Percentiles rank a stretch among this genome's conserved stretches.
Evolutionary conservation across 202 grass and related monocot species (phyloP).

Genomic region (Panicum hallii): DNA sequence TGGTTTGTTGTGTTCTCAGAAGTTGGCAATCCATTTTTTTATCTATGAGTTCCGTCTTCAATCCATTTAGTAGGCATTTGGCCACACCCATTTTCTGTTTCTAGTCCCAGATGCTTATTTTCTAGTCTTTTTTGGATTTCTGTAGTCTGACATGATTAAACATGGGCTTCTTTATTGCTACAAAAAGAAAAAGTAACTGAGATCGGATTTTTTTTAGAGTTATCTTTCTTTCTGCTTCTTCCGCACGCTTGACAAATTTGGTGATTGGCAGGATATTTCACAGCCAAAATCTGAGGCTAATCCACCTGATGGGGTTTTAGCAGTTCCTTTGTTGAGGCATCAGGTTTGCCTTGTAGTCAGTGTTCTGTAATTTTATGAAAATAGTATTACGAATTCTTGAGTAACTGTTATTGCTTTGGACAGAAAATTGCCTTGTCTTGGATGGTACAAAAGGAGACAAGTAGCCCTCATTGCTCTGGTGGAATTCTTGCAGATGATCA

Average conservation of each 20-base stretch:
- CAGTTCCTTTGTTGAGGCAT: constrained; percentile 93
- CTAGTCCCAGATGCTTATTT: constrained; percentile 7
- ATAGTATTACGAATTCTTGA: constrained; percentile 30
- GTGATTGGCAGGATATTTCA: constrained; percentile 79
- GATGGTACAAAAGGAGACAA: constrained; percentile 98
- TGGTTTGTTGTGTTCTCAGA: neutral
- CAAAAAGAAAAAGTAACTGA: neutral
- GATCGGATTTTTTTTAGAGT: neutral
- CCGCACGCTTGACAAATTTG: constrained; percentile 41
- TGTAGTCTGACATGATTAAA: constrained; percentile 17
- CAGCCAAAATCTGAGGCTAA: constrained; percentile 84
- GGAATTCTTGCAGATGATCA: constrained; percentile 99
- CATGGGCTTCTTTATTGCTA: neutral
- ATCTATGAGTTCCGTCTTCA: neutral
- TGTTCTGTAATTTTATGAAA: constrained; percentile 22
- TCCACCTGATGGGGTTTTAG: constrained; percentile 83
- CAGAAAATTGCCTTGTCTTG: constrained; percentile 97
- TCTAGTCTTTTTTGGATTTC: neutral
- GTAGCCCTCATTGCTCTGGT: constrained; percentile 72
- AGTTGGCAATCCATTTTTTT: neutral
- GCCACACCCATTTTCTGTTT: constrained; percentile 1
- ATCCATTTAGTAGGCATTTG: neutral
- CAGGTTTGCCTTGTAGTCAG: constrained; percentile 62
- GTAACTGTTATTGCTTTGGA: constrained; percentile 36
- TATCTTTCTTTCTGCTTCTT: constrained; percentile 34